Conservation (phyloP, 768 basidiomycete genomes). For the Sutorius australiensis region DNA sequence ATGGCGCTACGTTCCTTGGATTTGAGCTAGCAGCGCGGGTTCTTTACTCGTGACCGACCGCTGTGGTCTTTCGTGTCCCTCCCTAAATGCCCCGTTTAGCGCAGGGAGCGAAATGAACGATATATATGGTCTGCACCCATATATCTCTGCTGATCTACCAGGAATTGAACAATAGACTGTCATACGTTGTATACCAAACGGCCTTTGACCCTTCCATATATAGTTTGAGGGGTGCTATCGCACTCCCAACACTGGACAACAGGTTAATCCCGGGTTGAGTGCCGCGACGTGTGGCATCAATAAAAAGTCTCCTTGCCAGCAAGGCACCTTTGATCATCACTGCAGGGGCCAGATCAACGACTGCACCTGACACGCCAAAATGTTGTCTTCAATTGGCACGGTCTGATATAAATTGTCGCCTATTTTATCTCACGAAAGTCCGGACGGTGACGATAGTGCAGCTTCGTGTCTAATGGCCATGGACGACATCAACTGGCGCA, state of each 20-base stretch:
- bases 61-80: not conserved
- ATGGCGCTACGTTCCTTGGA: constrained; percentile 94
- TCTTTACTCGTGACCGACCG: constrained; percentile 40
- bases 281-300: not conserved
- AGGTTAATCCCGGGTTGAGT: not conserved
- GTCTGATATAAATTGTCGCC: not conserved
- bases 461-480: not conserved
- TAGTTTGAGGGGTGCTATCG: not conserved
- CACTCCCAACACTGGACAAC: not conserved
- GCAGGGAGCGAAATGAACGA: not conserved
- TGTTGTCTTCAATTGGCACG: too few species aligned
- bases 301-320: not conserved
- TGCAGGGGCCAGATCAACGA: not conserved
- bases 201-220: not conserved
- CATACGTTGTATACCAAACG: not conserved
- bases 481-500: not conserved
- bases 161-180: not conserved
- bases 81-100: not conserved
- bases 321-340: not conserved
- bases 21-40: constrained; percentile 88
- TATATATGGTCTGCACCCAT: not conserved
- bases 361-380: not conserved
- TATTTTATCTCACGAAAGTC: not conserved
- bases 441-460: not conserved
- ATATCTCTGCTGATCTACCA: constrained; percentile 4